Conservation (phyloP, 768 basidiomycete genomes). For the Aureoboletus auriporus region DNA sequence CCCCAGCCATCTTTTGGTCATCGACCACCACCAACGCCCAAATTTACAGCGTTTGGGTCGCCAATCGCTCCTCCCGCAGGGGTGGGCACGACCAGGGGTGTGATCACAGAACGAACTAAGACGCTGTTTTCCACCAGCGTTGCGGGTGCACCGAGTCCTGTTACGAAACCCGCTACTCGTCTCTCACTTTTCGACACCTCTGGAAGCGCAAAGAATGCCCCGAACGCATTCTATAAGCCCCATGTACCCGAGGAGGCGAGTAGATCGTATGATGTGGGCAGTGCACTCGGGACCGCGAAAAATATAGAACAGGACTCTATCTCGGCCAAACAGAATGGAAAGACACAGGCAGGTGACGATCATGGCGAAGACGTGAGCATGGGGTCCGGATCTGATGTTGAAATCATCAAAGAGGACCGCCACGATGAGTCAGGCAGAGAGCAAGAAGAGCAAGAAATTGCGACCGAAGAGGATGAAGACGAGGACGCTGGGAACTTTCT, state of each 20-base stretch:
- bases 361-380: slow-evolving; percentile 20
- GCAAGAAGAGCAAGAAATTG: slow-evolving; percentile 1
- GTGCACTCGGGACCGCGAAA: neutral
- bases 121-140: slow-evolving; percentile 10
- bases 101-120: slow-evolving; percentile 16
- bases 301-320: neutral
- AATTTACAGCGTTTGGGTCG: slow-evolving; percentile 26
- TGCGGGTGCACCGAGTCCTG: neutral
- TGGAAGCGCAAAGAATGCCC: slow-evolving; percentile 47
- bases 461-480: slow-evolving; percentile 11
- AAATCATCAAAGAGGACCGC: slow-evolving; percentile 7
- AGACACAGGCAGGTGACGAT: neutral
- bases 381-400: slow-evolving; percentile 16
- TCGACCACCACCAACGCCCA: slow-evolving; percentile 12
- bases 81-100: neutral
- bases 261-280: slow-evolving; percentile 1
- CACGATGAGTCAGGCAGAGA: neutral
- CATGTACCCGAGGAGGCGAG: slow-evolving; percentile 23
- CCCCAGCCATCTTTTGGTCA: neutral
- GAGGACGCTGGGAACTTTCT: slow-evolving; percentile 14
- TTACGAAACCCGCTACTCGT: slow-evolving; percentile 7
- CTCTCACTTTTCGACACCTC: slow-evolving; percentile 39
- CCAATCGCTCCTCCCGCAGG: slow-evolving; percentile 13
- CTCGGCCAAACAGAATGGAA: slow-evolving; percentile 4
- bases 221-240: slow-evolving; percentile 68